These are phyloP conservation scores for Calvatia gigantea DNA, from an alignment of 768 basidiomycete genomes.

Conservation along the genomic window DNA sequence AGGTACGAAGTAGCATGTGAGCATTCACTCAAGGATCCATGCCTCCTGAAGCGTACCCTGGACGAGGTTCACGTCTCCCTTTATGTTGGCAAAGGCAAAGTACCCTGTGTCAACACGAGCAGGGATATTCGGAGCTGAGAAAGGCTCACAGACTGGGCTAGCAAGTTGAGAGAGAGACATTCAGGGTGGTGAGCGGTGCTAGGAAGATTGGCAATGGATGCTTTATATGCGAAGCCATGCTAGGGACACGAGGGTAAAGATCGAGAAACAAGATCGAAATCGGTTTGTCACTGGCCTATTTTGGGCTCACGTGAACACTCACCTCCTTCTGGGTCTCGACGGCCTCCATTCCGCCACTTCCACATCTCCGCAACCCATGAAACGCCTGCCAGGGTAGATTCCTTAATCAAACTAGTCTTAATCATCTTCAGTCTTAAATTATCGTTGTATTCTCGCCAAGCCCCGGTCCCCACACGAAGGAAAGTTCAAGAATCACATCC, in stretches of 20 bases:
- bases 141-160: conserved; percentile 1
- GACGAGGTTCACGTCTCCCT: conserved; percentile 55
- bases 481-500: neutral
- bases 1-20: neutral
- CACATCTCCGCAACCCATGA: neutral
- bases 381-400: neutral
- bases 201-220: conserved; percentile 36
- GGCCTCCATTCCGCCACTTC: neutral
- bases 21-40: conserved; percentile 3
- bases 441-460: too few species aligned
- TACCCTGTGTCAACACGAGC: conserved; percentile 35
- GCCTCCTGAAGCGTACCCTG: conserved; percentile 52
- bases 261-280: conserved; percentile 10
- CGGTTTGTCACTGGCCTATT: neutral
- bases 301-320: conserved; percentile 4
- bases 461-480: neutral
- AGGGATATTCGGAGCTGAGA: neutral
- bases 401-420: neutral
- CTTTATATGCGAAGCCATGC: conserved; percentile 37
- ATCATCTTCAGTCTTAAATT: too few species aligned
- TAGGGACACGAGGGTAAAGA: conserved; percentile 34
- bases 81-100: conserved; percentile 58
- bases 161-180: conserved; percentile 9
- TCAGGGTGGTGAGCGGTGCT: conserved; percentile 1
- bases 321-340: conserved; percentile 3